Base-by-base conservation (phyloP, 805 yeast genomes). In the Myxozyma vanderwaltii region DNA sequence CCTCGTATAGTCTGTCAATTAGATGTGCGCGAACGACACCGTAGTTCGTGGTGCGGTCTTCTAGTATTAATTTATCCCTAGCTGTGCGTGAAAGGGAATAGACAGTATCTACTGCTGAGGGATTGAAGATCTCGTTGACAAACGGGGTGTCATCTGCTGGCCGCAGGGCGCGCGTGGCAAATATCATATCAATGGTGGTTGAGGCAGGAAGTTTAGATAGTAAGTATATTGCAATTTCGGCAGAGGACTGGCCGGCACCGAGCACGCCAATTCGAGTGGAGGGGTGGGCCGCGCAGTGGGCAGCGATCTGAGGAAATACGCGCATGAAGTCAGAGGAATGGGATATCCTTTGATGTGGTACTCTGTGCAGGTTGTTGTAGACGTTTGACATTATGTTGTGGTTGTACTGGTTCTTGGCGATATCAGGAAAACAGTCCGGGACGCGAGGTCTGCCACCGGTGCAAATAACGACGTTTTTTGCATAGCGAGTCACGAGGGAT, bases 61-160 rank as follows among this genome's bases (percentile, higher is more conserved):
- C 59, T 4, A 17, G 45, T n/a, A 68, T 56, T 8, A 60, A 36
- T 21, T 44, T 45, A 15, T 33, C n/a, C n/a, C 66, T 49, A 7
- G 27, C 13, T 1, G 26, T 19, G 12, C 33, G 46, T 4, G 59
- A 44, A 39, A 60, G 41, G 3, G 41, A 43, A 47, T 55, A 66
- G 26, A 68, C 44, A 46, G 27, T 53, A 26, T 68, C 69, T n/a
- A 65, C 62, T 17, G 63, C 54, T 13, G 63, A 63, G 4, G 70
- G 70, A 46, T 68, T 66, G 52, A 68, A 68, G n/a, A 68, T 56
- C 50, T 68, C 70, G 44, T 68, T 68, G 7, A 68, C 70, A 54
- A 68, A 68, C n/a, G 70, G 69, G 19, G 69, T 59, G 35, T 68
- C 70, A 38, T 68, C 70, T 10, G 69, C 51, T 17, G 70, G 70